Evolutionary conservation across 257 asterid genomes (phyloP).

Genomic region (Penstemon newberryi): DNA sequence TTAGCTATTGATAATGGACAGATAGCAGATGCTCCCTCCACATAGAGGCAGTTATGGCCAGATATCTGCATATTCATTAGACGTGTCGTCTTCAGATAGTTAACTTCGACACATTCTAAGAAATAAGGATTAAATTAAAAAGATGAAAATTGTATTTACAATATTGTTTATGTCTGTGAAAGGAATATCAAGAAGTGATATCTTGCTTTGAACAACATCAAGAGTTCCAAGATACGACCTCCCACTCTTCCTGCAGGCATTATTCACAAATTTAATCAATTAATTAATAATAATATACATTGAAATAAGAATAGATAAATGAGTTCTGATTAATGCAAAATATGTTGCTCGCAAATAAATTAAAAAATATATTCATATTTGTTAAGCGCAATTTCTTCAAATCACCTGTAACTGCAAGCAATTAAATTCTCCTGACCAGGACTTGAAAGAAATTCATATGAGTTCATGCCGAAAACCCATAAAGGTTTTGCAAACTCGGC

Average conservation of each 20-base stretch:
- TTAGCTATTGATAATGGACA: slow-evolving; percentile 82
- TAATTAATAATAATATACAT: not conserved
- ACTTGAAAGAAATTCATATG: slow-evolving; percentile 67
- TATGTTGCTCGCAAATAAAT: not conserved
- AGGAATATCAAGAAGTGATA: slow-evolving; percentile 64
- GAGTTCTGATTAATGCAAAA: slow-evolving; percentile 16
- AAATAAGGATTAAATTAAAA: slow-evolving; percentile 10
- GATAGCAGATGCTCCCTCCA: slow-evolving; percentile 89
- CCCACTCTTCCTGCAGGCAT: slow-evolving; percentile 74
- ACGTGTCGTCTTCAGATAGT: slow-evolving; percentile 20
- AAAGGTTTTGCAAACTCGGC: slow-evolving; percentile 92
- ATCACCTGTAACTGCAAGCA: slow-evolving; percentile 91
- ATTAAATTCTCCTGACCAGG: slow-evolving; percentile 49
- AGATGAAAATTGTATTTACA: slow-evolving; percentile 40
- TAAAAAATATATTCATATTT: slow-evolving; percentile 6
- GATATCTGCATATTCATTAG: slow-evolving; percentile 53
- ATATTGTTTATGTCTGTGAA: slow-evolving; percentile 78
- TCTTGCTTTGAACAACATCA: slow-evolving; percentile 59
- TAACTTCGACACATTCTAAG: not conserved
- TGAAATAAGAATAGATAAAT: slow-evolving; percentile 8
- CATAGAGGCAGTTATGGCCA: slow-evolving; percentile 56
- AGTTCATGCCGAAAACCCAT: slow-evolving; percentile 86
- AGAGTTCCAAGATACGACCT: slow-evolving; percentile 78
- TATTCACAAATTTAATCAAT: slow-evolving; percentile 25
- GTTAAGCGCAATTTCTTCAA: slow-evolving; percentile 11